A percentile compares a stretch with the other conserved stretches of the same genome.
phyloP scores from a whole-genome alignment of 805 yeast species.

The Kluyveromyces siamensis region DNA sequence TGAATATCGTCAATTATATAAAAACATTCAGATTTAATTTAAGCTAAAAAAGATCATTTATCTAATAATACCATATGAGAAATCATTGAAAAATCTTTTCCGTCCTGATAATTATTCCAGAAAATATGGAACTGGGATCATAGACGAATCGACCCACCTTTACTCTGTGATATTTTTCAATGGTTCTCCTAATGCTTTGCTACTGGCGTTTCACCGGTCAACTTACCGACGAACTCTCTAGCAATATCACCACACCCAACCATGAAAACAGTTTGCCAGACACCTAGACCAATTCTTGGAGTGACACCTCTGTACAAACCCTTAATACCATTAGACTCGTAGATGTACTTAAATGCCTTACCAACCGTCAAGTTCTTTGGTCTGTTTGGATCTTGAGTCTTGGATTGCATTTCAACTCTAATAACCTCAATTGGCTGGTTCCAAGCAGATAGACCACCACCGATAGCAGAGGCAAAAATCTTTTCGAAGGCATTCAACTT shows the following conservation, averaged over 20 bases:
- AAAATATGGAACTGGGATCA: too few relatives aligned
- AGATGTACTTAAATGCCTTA: conserved; percentile 74
- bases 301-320: conserved; percentile 96
- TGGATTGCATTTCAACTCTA: conserved; percentile 96
- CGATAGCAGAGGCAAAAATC: conserved; percentile 75
- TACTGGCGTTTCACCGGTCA: conserved; percentile 52
- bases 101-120: too few relatives aligned
- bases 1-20: not conserved
- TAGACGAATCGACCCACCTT: too few relatives aligned
- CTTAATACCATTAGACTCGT: conserved; percentile 69
- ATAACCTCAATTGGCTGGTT: conserved; percentile 98
- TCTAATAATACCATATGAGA: not conserved
- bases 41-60: not conserved
- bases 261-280: conserved; percentile 99
- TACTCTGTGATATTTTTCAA: not conserved
- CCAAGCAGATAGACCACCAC: conserved; percentile 98
- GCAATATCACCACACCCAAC: conserved; percentile 96
- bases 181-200: conserved; percentile 25
- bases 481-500: conserved; percentile 71
- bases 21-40: not conserved
- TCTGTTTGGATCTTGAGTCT: conserved; percentile 88
- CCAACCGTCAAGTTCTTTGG: conserved; percentile 81
- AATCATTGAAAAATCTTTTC: not conserved
- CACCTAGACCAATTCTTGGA: conserved; percentile 92
- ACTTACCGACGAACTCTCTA: conserved; percentile 52